phyloP scores from a whole-genome alignment of 208 protist genomes.

The Leptomonas pyrrhocoris region DNA sequence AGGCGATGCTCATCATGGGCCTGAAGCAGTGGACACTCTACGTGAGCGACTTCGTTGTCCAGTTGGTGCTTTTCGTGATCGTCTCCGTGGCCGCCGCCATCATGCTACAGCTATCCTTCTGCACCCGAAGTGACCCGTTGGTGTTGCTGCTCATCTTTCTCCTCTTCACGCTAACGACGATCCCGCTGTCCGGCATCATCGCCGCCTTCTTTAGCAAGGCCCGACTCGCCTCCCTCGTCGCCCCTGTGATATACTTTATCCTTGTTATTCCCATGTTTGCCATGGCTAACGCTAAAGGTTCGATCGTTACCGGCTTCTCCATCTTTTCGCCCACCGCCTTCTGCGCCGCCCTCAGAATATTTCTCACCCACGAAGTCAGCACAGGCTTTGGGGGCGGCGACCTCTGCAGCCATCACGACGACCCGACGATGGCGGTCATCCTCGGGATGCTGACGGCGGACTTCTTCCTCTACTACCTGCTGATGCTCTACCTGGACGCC shows the following conservation, averaged over 20 bases:
- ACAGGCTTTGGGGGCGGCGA: slow-evolving; percentile 36
- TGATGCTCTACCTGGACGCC: slow-evolving; percentile 76
- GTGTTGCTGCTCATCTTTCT: slow-evolving; percentile 72
- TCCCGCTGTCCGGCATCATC: slow-evolving; percentile 62
- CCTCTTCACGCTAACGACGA: slow-evolving; percentile 56
- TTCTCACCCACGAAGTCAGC: slow-evolving; percentile 52
- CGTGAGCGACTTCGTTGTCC: slow-evolving; percentile 60
- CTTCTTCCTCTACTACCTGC: slow-evolving; percentile 64
- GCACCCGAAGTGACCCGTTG: slow-evolving; percentile 50
- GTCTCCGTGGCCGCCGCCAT: slow-evolving; percentile 60
- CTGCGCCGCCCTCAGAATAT: slow-evolving; percentile 43
- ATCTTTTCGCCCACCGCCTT: slow-evolving; percentile 66
- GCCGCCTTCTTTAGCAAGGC: slow-evolving; percentile 78
- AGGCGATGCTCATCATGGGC: slow-evolving; percentile 90
- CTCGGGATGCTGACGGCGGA: slow-evolving; percentile 42
- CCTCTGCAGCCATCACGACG: slow-evolving; percentile 39
- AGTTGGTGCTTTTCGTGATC: slow-evolving; percentile 56
- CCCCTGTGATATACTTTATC: slow-evolving; percentile 77
- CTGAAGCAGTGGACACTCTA: slow-evolving; percentile 56
- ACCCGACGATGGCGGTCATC: slow-evolving; percentile 44
- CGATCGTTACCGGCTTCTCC: slow-evolving; percentile 31
- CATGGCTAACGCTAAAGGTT: slow-evolving; percentile 36
- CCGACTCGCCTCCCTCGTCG: slow-evolving; percentile 55
- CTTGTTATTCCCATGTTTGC: slow-evolving; percentile 63
- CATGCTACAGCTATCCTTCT: slow-evolving; percentile 55